phyloP scores from a whole-genome alignment of 345 rosid species.

The Aquilaria sinensis region DNA sequence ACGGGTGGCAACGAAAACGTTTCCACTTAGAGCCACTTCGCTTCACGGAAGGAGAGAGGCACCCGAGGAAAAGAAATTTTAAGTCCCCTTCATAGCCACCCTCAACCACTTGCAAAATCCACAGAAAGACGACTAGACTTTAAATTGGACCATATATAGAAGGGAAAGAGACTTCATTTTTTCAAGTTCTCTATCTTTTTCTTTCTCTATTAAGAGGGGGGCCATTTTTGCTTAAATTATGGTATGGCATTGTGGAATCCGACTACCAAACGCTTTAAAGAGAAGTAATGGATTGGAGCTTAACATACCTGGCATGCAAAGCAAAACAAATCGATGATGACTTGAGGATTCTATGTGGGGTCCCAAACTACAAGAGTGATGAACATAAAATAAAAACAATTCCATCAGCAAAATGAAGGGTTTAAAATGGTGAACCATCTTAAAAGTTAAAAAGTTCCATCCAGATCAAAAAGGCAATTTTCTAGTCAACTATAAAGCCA shows the following conservation, averaged over 20 bases:
- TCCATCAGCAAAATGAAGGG: background rate
- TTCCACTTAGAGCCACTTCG: constrained; percentile 29
- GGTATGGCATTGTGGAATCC: too few species aligned
- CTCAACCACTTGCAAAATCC: constrained; percentile 17
- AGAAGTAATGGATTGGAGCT: background rate
- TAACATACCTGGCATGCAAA: background rate
- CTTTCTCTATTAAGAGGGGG: too few species aligned
- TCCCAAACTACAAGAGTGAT: background rate
- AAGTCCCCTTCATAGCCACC: constrained; percentile 1
- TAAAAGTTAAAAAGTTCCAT: constrained; percentile 7
- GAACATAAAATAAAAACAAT: background rate
- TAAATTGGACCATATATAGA: constrained; percentile 4
- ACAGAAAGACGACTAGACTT: background rate
- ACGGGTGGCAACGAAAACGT: constrained; percentile 18
- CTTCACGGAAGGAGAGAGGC: constrained; percentile 20
- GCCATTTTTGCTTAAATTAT: too few species aligned
- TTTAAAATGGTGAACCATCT: background rate
- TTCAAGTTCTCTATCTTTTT: background rate
- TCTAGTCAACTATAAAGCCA: constrained; percentile 20
- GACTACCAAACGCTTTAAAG: too few species aligned
- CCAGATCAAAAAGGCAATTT: background rate
- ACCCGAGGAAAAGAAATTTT: background rate
- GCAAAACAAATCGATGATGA: background rate
- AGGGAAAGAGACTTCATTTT: constrained; percentile 1
- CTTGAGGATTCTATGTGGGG: constrained; percentile 7